These are phyloP conservation scores for Ceriops zippeliana DNA, from an alignment of 345 rosid species.

Conservation along the genomic window DNA sequence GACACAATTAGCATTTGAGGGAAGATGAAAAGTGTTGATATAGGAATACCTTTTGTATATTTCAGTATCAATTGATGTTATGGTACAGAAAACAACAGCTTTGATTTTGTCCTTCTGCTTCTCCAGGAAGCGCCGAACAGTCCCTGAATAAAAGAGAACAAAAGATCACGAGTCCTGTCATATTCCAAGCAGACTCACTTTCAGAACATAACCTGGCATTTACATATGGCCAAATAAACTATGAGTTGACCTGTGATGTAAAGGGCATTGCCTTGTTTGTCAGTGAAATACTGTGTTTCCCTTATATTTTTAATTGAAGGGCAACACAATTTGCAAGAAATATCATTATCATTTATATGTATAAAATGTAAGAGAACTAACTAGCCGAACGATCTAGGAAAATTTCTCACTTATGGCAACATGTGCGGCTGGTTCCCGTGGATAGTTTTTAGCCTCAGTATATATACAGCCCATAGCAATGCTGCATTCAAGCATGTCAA, in stretches of 20 bases:
- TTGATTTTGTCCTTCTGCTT: constrained; percentile 78
- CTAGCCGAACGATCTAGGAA: not conserved
- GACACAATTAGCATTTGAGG: too few relatives aligned
- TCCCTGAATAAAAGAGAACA: constrained; percentile 53
- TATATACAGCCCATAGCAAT: constrained; percentile 94
- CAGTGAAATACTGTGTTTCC: too few relatives aligned
- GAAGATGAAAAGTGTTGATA: not conserved
- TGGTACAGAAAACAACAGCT: constrained; percentile 92
- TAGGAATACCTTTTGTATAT: constrained; percentile 75
- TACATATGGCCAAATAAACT: too few relatives aligned
- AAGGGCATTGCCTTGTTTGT: too few relatives aligned
- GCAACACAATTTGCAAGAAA: too few relatives aligned
- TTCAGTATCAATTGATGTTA: constrained; percentile 80
- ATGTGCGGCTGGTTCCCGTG: constrained; percentile 98
- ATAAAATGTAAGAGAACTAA: not conserved
- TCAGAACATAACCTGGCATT: too few relatives aligned
- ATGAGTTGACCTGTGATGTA: too few relatives aligned
- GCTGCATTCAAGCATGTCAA: constrained; percentile 45
- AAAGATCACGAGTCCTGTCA: constrained; percentile 1
- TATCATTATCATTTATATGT: too few relatives aligned
- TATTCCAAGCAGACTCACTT: not conserved
- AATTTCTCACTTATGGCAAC: constrained; percentile 86
- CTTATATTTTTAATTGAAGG: too few relatives aligned
- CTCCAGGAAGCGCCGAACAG: constrained; percentile 89
- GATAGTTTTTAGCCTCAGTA: constrained; percentile 90